A percentile compares a stretch with the other conserved stretches of the same genome.
These are phyloP conservation scores for Chamaenerion angustifolium DNA, from an alignment of 345 rosid genomes.

Conservation along the genomic window DNA sequence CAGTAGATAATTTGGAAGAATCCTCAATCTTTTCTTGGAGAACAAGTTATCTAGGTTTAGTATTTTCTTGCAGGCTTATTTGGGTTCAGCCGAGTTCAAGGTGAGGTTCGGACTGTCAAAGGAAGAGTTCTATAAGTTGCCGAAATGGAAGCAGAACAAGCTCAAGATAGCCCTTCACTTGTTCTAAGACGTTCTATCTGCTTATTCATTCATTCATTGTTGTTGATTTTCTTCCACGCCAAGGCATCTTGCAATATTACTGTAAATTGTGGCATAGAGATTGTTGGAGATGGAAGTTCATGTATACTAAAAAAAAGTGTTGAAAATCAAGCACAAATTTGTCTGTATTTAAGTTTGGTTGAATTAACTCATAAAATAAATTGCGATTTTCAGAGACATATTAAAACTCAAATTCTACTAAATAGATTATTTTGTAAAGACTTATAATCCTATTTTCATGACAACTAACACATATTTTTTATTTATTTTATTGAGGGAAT, in stretches of 20 bases:
- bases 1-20: not conserved
- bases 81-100: constrained; percentile 55
- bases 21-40: too few species aligned
- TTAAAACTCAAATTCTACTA: too few species aligned
- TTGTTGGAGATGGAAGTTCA: not conserved
- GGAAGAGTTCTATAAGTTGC: constrained; percentile 65
- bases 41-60: not conserved
- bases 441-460: too few species aligned
- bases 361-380: too few species aligned
- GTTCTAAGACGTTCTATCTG: constrained; percentile 35
- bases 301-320: not conserved
- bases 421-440: too few species aligned
- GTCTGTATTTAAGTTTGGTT: too few species aligned
- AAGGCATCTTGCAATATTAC: too few species aligned
- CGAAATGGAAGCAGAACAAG: constrained; percentile 99
- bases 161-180: constrained; percentile 68
- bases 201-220: not conserved
- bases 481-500: too few species aligned
- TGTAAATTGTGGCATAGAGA: too few species aligned
- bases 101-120: constrained; percentile 88
- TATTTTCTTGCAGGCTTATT: constrained; percentile 47
- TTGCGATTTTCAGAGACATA: too few species aligned
- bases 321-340: too few species aligned
- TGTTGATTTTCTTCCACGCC: not conserved
- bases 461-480: too few species aligned